Conservation (phyloP, 805 yeast species). For the Maudiozyma bulderi region DNA sequence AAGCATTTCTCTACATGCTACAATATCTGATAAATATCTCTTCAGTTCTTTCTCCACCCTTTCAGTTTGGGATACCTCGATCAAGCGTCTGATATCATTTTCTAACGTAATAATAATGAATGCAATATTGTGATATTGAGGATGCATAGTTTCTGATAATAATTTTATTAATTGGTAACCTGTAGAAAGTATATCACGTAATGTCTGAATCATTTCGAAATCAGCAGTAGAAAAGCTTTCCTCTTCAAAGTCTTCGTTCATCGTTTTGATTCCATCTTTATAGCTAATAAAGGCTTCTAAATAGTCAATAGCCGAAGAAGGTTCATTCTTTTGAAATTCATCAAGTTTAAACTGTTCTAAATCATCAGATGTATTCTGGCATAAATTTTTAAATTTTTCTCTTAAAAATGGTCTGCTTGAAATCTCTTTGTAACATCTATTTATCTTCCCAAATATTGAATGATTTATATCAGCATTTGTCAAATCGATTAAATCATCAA, state of each 20-base stretch:
- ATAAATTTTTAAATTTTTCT: constrained; percentile 1
- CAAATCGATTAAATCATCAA: constrained; percentile 7
- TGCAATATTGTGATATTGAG: constrained; percentile 4
- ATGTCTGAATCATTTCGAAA: constrained; percentile 2
- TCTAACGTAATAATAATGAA: constrained; percentile 3
- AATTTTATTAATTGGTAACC: constrained; percentile 1
- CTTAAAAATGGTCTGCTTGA: neutral
- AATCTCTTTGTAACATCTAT: constrained; percentile 9
- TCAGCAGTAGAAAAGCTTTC: constrained; percentile 9
- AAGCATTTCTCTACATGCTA: neutral
- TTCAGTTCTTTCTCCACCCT: constrained; percentile 3
- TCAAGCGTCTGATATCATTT: neutral
- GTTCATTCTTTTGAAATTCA: constrained; percentile 4
- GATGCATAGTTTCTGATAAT: constrained; percentile 3
- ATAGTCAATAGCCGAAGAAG: constrained; percentile 3
- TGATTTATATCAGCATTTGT: constrained; percentile 6
- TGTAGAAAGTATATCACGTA: constrained; percentile 1
- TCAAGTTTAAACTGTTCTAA: neutral
- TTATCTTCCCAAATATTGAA: constrained; percentile 11
- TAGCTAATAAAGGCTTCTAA: constrained; percentile 5
- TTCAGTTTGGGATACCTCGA: neutral
- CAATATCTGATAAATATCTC: neutral
- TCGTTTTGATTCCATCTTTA: constrained; percentile 2
- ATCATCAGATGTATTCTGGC: neutral
- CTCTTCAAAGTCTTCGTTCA: constrained; percentile 5